These are phyloP conservation scores for Liquidambar formosana DNA, from an alignment of 164 flowering plant genomes.

Conservation along the genomic window DNA sequence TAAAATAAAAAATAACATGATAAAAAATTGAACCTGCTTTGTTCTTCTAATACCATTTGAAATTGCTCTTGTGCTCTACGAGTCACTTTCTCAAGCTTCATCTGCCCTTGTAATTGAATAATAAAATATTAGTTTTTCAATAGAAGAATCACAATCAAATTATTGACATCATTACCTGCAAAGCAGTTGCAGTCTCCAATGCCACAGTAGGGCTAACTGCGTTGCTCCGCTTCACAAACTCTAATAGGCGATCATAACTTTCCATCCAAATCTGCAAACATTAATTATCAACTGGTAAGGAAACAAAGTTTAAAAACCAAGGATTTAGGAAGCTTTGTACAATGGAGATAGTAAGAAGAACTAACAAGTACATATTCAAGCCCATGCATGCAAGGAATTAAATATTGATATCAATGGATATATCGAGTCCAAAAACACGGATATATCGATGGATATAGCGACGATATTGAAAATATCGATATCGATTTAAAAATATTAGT, in stretches of 20 bases:
- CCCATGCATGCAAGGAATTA: too few species aligned
- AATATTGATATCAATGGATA: too few species aligned
- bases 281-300: too few species aligned
- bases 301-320: too few species aligned
- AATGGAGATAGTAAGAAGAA: not conserved
- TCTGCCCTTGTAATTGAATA: constrained; percentile 44
- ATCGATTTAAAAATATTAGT: too few species aligned
- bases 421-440: too few species aligned
- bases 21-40: constrained; percentile 71
- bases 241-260: constrained; percentile 77
- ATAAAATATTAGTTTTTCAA: not conserved
- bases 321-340: not conserved
- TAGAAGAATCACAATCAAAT: not conserved
- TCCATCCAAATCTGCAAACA: constrained; percentile 70
- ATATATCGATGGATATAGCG: too few species aligned
- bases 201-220: constrained; percentile 95
- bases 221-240: constrained; percentile 82
- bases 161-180: constrained; percentile 66
- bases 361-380: too few species aligned
- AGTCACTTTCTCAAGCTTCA: constrained; percentile 89
- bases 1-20: not conserved
- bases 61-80: constrained; percentile 97
- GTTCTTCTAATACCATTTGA: constrained; percentile 93
- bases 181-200: constrained; percentile 89
- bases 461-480: too few species aligned